Evolutionary conservation across 495 filamentous ascomycete species (phyloP).

Genomic region (Penicillium bialowiezense): DNA sequence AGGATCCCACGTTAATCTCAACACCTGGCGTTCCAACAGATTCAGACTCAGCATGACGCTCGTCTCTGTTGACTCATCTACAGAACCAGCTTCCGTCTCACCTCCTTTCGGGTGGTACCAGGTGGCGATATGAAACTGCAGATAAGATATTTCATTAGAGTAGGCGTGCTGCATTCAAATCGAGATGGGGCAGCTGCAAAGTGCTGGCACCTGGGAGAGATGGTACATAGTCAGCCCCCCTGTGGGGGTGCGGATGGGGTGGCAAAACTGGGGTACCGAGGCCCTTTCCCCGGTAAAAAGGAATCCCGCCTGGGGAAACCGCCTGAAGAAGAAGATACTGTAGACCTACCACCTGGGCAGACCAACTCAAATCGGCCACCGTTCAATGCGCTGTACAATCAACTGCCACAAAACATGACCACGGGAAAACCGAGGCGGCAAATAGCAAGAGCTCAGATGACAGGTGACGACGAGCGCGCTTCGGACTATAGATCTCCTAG

Average conservation of each 20-base stretch:
- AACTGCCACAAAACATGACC: constrained; percentile 6
- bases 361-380: background rate
- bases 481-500: constrained; percentile 4
- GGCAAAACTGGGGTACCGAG: constrained; percentile 3
- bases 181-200: background rate
- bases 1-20: too few relatives aligned
- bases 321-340: too few relatives aligned
- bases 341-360: too few relatives aligned
- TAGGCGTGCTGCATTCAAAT: background rate
- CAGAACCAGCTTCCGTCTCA: constrained; percentile 5
- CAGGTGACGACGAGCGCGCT: constrained; percentile 8
- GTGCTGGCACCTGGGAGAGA: constrained; percentile 6
- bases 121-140: constrained; percentile 14
- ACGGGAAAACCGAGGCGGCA: constrained; percentile 12
- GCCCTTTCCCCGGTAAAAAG: background rate
- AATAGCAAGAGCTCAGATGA: constrained; percentile 16
- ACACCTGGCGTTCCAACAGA: too few relatives aligned
- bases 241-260: background rate
- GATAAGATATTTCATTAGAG: constrained; percentile 1
- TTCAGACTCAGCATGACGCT: too few relatives aligned
- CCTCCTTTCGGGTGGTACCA: constrained; percentile 19
- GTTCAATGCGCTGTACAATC: background rate
- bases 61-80: constrained; percentile 4
- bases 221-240: background rate
- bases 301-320: background rate